These are phyloP conservation scores for Alnus rubra DNA, from an alignment of 306 rosid genomes.

Conservation along the genomic window DNA sequence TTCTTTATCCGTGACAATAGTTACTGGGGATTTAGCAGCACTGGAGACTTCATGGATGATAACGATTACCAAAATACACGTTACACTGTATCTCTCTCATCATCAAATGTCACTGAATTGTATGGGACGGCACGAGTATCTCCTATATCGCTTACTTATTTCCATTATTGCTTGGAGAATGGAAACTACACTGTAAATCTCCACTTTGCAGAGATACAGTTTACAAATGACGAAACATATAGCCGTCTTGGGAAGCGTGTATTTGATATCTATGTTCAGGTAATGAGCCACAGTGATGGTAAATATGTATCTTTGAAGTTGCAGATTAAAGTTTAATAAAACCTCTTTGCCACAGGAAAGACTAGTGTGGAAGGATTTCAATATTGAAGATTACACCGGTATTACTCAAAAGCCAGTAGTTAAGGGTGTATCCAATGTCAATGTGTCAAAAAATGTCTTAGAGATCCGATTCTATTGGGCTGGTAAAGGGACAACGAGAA, in stretches of 20 bases:
- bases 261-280: constrained; percentile 73
- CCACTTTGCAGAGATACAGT: constrained; percentile 70
- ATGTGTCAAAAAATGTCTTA: constrained; percentile 43
- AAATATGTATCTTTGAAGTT: constrained; percentile 10
- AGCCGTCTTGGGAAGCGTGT: constrained; percentile 57
- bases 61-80: constrained; percentile 34
- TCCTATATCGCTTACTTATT: constrained; percentile 65
- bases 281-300: constrained; percentile 24
- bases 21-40: constrained; percentile 54
- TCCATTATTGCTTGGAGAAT: constrained; percentile 72
- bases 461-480: constrained; percentile 71
- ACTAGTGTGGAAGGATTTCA: constrained; percentile 49
- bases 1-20: constrained; percentile 19
- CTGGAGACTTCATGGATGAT: constrained; percentile 64
- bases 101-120: constrained; percentile 43
- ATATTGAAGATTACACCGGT: constrained; percentile 47
- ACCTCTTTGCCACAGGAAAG: constrained; percentile 45
- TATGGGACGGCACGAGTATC: constrained; percentile 57
- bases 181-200: constrained; percentile 61
- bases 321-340: constrained; percentile 16
- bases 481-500: constrained; percentile 59
- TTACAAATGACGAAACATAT: constrained; percentile 51
- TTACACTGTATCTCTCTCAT: constrained; percentile 34
- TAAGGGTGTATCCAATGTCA: constrained; percentile 32
- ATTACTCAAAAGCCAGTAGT: constrained; percentile 45